Evolutionary conservation across 2,329 filamentous ascomycete genomes (phyloP).

Genomic region (Talaromyces sp.): DNA sequence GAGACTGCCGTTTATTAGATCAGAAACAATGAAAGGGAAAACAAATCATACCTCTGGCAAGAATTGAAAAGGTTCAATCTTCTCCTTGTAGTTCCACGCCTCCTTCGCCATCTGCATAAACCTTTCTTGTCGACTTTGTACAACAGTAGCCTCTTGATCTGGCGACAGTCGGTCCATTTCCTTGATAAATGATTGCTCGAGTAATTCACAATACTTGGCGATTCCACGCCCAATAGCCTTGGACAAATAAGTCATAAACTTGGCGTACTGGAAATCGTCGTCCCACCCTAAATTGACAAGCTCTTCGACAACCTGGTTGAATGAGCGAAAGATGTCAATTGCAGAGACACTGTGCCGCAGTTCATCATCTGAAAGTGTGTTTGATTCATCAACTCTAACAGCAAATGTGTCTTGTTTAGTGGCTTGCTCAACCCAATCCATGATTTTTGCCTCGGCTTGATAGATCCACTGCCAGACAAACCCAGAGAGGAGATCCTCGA

Average conservation of each 20-base stretch:
- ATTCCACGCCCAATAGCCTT: conserved; percentile 79
- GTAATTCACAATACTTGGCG: conserved; percentile 81
- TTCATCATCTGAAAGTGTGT: conserved; percentile 64
- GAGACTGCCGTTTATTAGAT: conserved; percentile 55
- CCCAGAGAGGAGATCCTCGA: conserved; percentile 77
- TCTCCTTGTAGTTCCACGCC: conserved; percentile 85
- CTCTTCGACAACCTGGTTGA: conserved; percentile 86
- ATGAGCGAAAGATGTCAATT: conserved; percentile 87
- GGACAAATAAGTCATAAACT: conserved; percentile 91
- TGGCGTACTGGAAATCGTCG: conserved; percentile 86
- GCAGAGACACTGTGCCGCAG: conserved; percentile 89
- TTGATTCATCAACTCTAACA: conserved; percentile 60
- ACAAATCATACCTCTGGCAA: conserved; percentile 67
- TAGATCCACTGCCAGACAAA: conserved; percentile 97
- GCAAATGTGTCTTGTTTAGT: conserved; percentile 85
- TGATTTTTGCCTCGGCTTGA: conserved; percentile 70
- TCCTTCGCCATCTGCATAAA: conserved; percentile 92
- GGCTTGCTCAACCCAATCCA: conserved; percentile 80
- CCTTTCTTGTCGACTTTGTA: conserved; percentile 81
- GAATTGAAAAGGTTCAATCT: conserved; percentile 94
- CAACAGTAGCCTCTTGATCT: conserved; percentile 72
- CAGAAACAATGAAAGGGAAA: not conserved
- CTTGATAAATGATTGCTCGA: conserved; percentile 76
- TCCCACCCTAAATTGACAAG: conserved; percentile 84
- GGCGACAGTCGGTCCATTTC: conserved; percentile 93